Conservation (phyloP, 2,329 filamentous ascomycete species). For the Aspergillus brasiliensis region DNA sequence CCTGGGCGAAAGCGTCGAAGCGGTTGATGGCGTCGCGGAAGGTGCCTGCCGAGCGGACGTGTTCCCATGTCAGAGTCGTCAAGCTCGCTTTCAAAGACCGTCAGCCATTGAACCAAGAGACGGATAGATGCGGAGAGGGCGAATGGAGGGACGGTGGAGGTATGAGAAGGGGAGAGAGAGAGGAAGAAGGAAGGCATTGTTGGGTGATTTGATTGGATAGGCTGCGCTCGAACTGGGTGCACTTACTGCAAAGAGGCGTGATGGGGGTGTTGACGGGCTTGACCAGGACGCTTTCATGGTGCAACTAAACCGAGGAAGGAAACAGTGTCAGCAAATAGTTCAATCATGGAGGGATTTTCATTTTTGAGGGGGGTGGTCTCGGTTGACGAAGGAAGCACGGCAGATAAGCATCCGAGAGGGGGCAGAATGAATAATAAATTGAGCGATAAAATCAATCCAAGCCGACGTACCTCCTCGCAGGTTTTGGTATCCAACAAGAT, state of each 20-base stretch:
- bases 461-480: constrained; percentile 77
- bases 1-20: constrained; percentile 90
- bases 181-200: constrained; percentile 6
- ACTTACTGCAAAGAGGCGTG: constrained; percentile 97
- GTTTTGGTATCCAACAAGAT: constrained; percentile 90
- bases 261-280: constrained; percentile 99
- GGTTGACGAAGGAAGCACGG: neutral
- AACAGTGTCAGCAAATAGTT: constrained; percentile 25
- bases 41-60: constrained; percentile 94
- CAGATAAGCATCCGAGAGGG: constrained; percentile 3
- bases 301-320: constrained; percentile 61
- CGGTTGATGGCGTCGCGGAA: constrained; percentile 96
- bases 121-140: constrained; percentile 21
- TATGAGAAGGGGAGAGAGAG: neutral
- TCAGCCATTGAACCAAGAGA: constrained; percentile 30
- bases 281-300: constrained; percentile 93
- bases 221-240: constrained; percentile 20
- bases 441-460: constrained; percentile 14
- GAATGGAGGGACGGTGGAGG: constrained; percentile 2
- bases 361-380: neutral
- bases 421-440: constrained; percentile 7
- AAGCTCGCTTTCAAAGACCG: constrained; percentile 70
- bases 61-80: constrained; percentile 97
- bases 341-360: neutral
- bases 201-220: neutral